Percentiles rank a stretch among this genome's conserved stretches.
Evolutionary conservation across 257 asterid species (phyloP).

Genomic region (Mentha longifolia): DNA sequence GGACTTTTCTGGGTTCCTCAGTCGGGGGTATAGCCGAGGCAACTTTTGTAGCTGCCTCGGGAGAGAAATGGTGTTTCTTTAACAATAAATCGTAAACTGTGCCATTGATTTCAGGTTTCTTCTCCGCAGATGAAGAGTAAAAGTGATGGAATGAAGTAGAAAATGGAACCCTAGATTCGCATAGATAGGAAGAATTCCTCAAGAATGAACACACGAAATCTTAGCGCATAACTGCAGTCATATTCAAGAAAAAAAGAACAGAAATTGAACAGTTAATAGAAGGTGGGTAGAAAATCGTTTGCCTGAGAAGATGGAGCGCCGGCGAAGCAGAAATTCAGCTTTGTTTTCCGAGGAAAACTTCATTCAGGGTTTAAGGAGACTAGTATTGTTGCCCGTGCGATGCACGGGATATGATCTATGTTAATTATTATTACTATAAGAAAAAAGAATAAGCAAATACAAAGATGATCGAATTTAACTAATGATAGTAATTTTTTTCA

Average conservation of each 20-base stretch:
- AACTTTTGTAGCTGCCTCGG: constrained; percentile 30
- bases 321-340: not conserved
- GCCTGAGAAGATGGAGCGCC: constrained; percentile 20
- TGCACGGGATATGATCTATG: too few species aligned
- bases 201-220: not conserved
- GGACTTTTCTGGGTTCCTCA: constrained; percentile 22
- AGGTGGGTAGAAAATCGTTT: not conserved
- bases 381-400: too few species aligned
- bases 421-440: too few species aligned
- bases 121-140: constrained; percentile 24
- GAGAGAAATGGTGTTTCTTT: constrained; percentile 37
- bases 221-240: constrained; percentile 2
- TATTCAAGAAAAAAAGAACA: not conserved
- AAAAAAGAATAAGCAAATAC: too few species aligned
- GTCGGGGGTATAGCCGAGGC: constrained; percentile 19
- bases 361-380: not conserved
- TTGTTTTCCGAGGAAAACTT: not conserved
- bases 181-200: constrained; percentile 9
- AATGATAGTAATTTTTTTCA: too few species aligned
- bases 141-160: not conserved
- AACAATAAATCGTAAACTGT: constrained; percentile 28
- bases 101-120: not conserved
- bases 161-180: constrained; percentile 30
- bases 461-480: too few species aligned
- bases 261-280: not conserved